Base-by-base conservation (phyloP, 2,329 filamentous ascomycete species). In the Hortaea werneckii region DNA sequence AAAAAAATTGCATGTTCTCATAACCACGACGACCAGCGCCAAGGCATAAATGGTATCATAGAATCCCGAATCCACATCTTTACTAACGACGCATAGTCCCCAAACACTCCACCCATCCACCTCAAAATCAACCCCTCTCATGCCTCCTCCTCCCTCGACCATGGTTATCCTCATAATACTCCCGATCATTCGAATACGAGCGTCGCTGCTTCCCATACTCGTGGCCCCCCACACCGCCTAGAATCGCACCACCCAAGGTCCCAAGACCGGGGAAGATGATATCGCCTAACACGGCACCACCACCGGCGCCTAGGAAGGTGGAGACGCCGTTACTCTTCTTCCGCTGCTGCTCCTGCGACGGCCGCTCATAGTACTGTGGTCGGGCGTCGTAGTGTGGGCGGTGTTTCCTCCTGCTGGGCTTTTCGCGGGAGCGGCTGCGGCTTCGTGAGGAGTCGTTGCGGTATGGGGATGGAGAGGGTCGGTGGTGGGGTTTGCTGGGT, bases 251-350 rank as follows among this genome's bases (percentile, higher is more conserved):
- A 5, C 60, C 60, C 5, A 64, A 26, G 10, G 60, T 70, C 3
- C 68, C 68, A 2, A 71, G 47, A 0, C 68, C 68, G 3, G 68
- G 69, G 38, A 72, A 69, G 7, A 71, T 66, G 10, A 57, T 58
- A 49, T 72, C 69, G 2, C 69, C 69, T 1, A 72, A 59, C 1
- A 72, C 47, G 5, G 66, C 68, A 10, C 69, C 69, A 2, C 63
- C 68, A 7, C 68, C 67, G 0, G 68, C 69, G 40, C 69, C 69
- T 0, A 72, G 53, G 42, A 71, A 72, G 0, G 68, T 69, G 30
- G 68, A 52, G 5, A 57, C 53, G 7, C 56, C 51, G 8, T 46
- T 53, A 4, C 48, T 49, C 43, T 58, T 59, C 46, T 57, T 57
- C 40, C 54, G 56, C 45, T 57, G 55, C 40, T 45, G 44, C 9